Conservation (phyloP, 2,329 filamentous ascomycete genomes). For the Beauveria sp. region DNA sequence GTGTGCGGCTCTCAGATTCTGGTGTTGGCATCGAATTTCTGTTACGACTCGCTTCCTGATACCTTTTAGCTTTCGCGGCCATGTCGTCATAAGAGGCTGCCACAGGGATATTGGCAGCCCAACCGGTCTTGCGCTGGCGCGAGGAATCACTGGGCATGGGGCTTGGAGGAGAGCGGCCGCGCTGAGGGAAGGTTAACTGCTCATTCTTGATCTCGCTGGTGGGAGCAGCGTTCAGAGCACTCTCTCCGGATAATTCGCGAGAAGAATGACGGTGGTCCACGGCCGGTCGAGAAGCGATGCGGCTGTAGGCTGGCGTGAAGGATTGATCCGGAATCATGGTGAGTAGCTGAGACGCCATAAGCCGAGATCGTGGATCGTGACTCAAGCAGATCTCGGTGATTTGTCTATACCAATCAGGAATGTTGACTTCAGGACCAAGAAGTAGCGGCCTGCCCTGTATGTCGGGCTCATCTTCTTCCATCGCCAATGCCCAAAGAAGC, state of each 20-base stretch:
- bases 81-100: background rate
- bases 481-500: conserved; percentile 89
- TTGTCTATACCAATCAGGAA: conserved; percentile 72
- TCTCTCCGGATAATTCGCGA: conserved; percentile 1
- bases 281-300: background rate
- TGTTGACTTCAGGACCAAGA: conserved; percentile 47
- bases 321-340: conserved; percentile 41
- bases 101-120: background rate
- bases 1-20: background rate
- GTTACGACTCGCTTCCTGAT: background rate
- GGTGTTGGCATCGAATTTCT: conserved; percentile 8
- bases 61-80: background rate
- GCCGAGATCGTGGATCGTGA: conserved; percentile 62
- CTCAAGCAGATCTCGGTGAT: conserved; percentile 73
- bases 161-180: conserved; percentile 14
- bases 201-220: conserved; percentile 3
- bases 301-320: background rate
- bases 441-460: conserved; percentile 62
- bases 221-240: background rate
- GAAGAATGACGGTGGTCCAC: background rate
- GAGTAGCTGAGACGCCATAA: conserved; percentile 67
- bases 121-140: background rate
- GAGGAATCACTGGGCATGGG: conserved; percentile 11
- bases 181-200: conserved; percentile 8
- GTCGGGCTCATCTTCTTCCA: conserved; percentile 85